These are phyloP conservation scores for Boletus semigastroideus DNA, from an alignment of 1,284 basidiomycete genomes.

Conservation along the genomic window DNA sequence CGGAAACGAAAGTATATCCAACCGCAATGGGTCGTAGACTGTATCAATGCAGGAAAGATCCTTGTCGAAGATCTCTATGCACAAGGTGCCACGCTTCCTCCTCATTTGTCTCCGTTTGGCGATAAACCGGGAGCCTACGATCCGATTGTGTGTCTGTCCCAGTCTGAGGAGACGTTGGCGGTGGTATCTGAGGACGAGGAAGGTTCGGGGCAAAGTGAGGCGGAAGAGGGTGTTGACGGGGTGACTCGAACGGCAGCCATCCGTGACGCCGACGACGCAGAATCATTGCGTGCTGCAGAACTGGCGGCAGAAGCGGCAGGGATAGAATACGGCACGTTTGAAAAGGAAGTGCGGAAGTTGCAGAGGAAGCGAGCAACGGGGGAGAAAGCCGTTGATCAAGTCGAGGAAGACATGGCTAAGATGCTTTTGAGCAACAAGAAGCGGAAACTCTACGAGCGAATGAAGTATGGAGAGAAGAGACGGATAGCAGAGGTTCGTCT, in stretches of 20 bases:
- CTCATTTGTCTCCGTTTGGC: slow-evolving; percentile 95
- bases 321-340: slow-evolving; percentile 81
- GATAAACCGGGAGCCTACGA: slow-evolving; percentile 80
- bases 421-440: slow-evolving; percentile 99
- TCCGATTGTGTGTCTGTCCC: slow-evolving; percentile 48
- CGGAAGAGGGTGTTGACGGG: slow-evolving; percentile 32
- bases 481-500: slow-evolving; percentile 75
- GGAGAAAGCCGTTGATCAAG: slow-evolving; percentile 33
- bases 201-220: slow-evolving; percentile 35
- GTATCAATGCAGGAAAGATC: slow-evolving; percentile 85
- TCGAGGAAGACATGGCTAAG: slow-evolving; percentile 92
- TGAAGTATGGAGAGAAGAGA: slow-evolving; percentile 87
- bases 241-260: slow-evolving; percentile 48
- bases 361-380: slow-evolving; percentile 51
- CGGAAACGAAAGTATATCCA: slow-evolving; percentile 86
- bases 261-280: slow-evolving; percentile 59
- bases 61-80: slow-evolving; percentile 85
- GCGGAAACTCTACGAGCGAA: slow-evolving; percentile 93
- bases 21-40: slow-evolving; percentile 98
- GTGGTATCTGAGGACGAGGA: slow-evolving; percentile 43
- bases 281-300: slow-evolving; percentile 85
- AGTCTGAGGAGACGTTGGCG: slow-evolving; percentile 35
- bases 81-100: slow-evolving; percentile 87
- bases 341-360: slow-evolving; percentile 74
- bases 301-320: slow-evolving; percentile 92